phyloP scores from a whole-genome alignment of 164 flowering plant genomes.

The Dillenia turbinata region DNA sequence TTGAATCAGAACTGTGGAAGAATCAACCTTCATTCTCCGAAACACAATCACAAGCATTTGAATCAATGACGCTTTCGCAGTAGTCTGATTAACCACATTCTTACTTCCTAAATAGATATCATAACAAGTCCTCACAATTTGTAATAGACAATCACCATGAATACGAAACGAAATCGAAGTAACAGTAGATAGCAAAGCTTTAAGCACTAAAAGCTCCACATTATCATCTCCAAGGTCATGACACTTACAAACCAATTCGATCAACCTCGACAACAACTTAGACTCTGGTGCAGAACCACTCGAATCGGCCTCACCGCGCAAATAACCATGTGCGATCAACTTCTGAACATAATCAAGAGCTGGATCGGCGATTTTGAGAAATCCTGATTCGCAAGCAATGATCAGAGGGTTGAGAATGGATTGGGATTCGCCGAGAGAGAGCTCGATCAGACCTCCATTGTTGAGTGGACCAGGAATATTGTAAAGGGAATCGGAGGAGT shows the following conservation, averaged over 20 bases:
- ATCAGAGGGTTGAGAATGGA: no score
- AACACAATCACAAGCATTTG: conserved; percentile 98
- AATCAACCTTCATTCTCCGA: conserved; percentile 97
- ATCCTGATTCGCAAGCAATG: no score
- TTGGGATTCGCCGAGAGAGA: conserved; percentile 78
- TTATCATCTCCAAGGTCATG: no score
- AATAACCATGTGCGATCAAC: no score
- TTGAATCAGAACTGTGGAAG: conserved; percentile 89
- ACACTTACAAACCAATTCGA: no score
- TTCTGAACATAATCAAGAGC: no score
- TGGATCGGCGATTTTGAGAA: no score
- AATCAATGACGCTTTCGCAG: conserved; percentile 92
- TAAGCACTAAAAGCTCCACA: conserved; percentile 64
- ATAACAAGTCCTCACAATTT: conserved; percentile 89
- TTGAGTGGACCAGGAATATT: conserved; percentile 68
- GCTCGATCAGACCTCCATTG: conserved; percentile 50
- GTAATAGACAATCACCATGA: conserved; percentile 91
- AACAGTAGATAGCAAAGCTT: conserved; percentile 78
- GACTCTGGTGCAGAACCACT: no score
- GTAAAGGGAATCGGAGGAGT: conserved; percentile 20
- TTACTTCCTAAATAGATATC: conserved; percentile 86
- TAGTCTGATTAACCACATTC: conserved; percentile 91
- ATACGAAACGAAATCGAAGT: conserved; percentile 76
- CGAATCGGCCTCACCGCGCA: no score
- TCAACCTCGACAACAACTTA: no score